A percentile compares a stretch with the other conserved stretches of the same genome.
phyloP scores from a whole-genome alignment of 257 asterid genomes.

The Buddleja alternifolia region DNA sequence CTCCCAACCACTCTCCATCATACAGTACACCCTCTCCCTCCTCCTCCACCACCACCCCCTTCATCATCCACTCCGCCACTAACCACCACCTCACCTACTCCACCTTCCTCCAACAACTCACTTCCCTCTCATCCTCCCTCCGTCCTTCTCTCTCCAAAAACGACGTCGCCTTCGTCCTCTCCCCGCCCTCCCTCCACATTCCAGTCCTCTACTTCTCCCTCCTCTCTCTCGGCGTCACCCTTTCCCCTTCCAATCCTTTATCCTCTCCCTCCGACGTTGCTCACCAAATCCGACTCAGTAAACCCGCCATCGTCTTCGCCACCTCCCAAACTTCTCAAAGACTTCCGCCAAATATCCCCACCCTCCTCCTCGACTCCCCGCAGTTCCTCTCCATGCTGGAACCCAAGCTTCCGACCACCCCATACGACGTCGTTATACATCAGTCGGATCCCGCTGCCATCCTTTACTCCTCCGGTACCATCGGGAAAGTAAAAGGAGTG shows the following conservation, averaged over 20 bases:
- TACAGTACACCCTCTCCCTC: constrained; percentile 53
- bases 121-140: constrained; percentile 61
- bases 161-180: constrained; percentile 74
- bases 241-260: constrained; percentile 82
- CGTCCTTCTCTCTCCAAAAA: constrained; percentile 55
- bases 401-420: background rate
- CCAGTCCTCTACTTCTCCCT: constrained; percentile 81
- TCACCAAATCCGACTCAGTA: constrained; percentile 57
- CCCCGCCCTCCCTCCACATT: constrained; percentile 70
- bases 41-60: constrained; percentile 64
- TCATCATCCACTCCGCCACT: constrained; percentile 72
- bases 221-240: constrained; percentile 65
- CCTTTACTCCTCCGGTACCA: constrained; percentile 92
- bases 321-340: constrained; percentile 42
- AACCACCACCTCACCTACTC: constrained; percentile 50
- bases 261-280: constrained; percentile 64
- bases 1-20: constrained; percentile 61
- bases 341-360: constrained; percentile 42
- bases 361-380: constrained; percentile 59
- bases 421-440: constrained; percentile 30
- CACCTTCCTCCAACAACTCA: constrained; percentile 51
- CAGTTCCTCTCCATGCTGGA: constrained; percentile 56
- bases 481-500: constrained; percentile 82
- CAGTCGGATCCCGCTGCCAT: constrained; percentile 74
- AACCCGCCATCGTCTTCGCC: constrained; percentile 65